A percentile compares a stretch with the other conserved stretches of the same genome.
Conservation (phyloP, 441 rosid species). For the Caryocar brasiliense region DNA sequence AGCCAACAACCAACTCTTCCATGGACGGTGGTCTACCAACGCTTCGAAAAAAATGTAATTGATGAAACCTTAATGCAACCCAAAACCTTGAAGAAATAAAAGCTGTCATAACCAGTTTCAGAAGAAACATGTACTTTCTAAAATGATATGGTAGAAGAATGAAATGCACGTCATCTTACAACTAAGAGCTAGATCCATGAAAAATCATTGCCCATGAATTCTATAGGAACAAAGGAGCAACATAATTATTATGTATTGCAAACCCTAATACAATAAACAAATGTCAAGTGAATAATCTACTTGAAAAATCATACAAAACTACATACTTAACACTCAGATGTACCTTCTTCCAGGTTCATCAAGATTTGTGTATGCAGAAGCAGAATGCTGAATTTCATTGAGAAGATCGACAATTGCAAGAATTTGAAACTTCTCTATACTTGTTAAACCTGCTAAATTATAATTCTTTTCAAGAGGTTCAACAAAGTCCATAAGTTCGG, state of each 20-base stretch:
- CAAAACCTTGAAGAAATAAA: constrained; percentile 62
- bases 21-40: constrained; percentile 53
- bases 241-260: no score
- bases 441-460: constrained; percentile 34
- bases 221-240: no score
- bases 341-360: constrained; percentile 92
- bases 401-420: constrained; percentile 72
- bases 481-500: constrained; percentile 41
- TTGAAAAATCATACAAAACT: constrained; percentile 2
- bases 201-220: no score
- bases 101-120: not conserved
- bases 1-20: constrained; percentile 60
- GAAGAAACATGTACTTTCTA: no score
- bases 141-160: no score
- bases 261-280: no score
- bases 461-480: constrained; percentile 48
- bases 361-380: constrained; percentile 70
- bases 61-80: constrained; percentile 72
- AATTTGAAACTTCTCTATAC: constrained; percentile 54
- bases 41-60: constrained; percentile 43
- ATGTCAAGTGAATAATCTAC: no score
- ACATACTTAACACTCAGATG: constrained; percentile 3
- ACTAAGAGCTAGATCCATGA: no score
- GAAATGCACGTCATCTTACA: no score
- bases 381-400: constrained; percentile 53